Conservation (phyloP, 129 eudicot genomes). For the Solidago caesia region DNA sequence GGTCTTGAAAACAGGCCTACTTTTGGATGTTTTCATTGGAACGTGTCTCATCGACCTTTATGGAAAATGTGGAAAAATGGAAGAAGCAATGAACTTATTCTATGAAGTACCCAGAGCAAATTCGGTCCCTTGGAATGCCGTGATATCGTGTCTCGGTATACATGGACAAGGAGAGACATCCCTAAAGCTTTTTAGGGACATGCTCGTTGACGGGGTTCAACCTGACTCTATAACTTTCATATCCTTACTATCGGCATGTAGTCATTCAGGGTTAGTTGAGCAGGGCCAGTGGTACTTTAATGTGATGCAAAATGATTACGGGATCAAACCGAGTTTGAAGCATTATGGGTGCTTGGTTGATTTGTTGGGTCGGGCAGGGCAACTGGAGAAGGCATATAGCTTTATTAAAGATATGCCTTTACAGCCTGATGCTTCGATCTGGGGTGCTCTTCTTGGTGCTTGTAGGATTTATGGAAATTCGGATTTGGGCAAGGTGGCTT, state of each 20-base stretch:
- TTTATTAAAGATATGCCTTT: slow-evolving; percentile 69
- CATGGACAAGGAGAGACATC: slow-evolving; percentile 72
- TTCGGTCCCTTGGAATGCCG: slow-evolving; percentile 80
- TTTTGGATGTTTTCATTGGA: slow-evolving; percentile 59
- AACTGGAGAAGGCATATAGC: slow-evolving; percentile 56
- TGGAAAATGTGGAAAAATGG: slow-evolving; percentile 82
- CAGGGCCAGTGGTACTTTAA: slow-evolving; percentile 60
- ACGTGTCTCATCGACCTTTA: slow-evolving; percentile 78
- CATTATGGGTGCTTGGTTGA: slow-evolving; percentile 93
- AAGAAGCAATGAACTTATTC: slow-evolving; percentile 69
- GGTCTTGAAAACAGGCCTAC: slow-evolving; percentile 47
- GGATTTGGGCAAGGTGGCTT: slow-evolving; percentile 67
- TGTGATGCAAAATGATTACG: slow-evolving; percentile 57
- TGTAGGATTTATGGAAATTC: slow-evolving; percentile 75
- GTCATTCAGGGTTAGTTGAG: slow-evolving; percentile 83
- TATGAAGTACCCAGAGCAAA: slow-evolving; percentile 49
- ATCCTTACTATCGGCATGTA: slow-evolving; percentile 72
- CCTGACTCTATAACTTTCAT: slow-evolving; percentile 75
- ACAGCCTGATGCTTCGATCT: slow-evolving; percentile 64
- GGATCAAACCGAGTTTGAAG: slow-evolving; percentile 61
- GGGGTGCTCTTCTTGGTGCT: slow-evolving; percentile 97
- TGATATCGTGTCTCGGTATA: slow-evolving; percentile 71
- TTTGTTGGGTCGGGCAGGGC: slow-evolving; percentile 80
- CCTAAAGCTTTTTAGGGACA: slow-evolving; percentile 51
- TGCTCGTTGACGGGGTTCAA: slow-evolving; percentile 57